Percentiles rank a stretch among this genome's conserved stretches.
phyloP scores from a whole-genome alignment of 106 monocot genomes.

The Dendrobium chrysotoxum region DNA sequence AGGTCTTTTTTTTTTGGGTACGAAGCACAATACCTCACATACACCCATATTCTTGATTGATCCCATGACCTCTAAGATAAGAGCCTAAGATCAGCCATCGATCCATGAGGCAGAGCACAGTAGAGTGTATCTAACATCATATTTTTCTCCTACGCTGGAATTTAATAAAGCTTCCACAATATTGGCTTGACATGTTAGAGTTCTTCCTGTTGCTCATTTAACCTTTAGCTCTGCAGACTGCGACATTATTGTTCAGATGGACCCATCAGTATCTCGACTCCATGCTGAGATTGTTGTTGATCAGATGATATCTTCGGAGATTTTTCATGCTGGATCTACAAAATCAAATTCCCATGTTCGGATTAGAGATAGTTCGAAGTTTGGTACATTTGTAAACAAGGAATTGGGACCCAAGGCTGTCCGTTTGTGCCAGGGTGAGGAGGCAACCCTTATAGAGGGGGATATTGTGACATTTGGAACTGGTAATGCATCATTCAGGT shows the following conservation, averaged over 20 bases:
- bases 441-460: slow-evolving; percentile 38
- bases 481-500: slow-evolving; percentile 88
- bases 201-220: background rate
- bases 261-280: slow-evolving; percentile 66
- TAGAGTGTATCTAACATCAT: no score
- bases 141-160: background rate
- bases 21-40: no score
- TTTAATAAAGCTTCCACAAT: background rate
- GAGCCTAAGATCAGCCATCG: no score
- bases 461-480: slow-evolving; percentile 85
- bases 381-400: slow-evolving; percentile 79
- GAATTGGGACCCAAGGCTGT: slow-evolving; percentile 35
- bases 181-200: background rate
- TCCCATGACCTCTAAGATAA: no score
- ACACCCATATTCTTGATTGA: no score
- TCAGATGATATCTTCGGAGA: slow-evolving; percentile 37
- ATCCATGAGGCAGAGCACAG: no score
- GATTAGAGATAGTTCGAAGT: slow-evolving; percentile 73
- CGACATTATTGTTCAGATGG: slow-evolving; percentile 81
- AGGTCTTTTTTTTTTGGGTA: background rate
- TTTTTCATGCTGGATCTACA: slow-evolving; percentile 4
- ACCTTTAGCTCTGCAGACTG: slow-evolving; percentile 46
- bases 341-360: slow-evolving; percentile 27
- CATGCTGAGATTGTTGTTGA: slow-evolving; percentile 88
- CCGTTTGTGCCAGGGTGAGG: slow-evolving; percentile 45